Evolutionary conservation across 1,284 basidiomycete genomes (phyloP).

Genomic region (Rhodotorula sp.): DNA sequence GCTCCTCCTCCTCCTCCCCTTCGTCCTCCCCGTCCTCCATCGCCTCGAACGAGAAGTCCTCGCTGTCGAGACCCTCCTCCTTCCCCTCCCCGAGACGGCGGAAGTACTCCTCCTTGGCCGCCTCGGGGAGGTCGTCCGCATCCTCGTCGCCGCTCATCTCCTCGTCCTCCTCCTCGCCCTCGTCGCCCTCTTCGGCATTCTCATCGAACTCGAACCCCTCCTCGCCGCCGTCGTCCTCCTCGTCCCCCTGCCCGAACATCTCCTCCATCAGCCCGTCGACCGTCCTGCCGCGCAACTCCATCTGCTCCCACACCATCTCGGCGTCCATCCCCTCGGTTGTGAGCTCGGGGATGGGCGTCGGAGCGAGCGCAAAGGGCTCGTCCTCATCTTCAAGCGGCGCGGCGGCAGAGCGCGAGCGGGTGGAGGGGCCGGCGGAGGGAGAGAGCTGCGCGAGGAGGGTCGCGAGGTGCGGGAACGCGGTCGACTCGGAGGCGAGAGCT

Average conservation of each 20-base stretch:
- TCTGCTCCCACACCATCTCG: slow-evolving; percentile 90
- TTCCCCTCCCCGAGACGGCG: slow-evolving; percentile 52
- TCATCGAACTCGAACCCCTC: slow-evolving; percentile 44
- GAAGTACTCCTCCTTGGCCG: slow-evolving; percentile 55
- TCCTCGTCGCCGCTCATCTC: slow-evolving; percentile 52
- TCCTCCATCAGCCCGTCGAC: slow-evolving; percentile 56
- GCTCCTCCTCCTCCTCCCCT: slow-evolving; percentile 37
- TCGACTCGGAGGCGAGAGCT: slow-evolving; percentile 60
- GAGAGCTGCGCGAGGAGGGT: slow-evolving; percentile 68
- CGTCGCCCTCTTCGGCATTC: slow-evolving; percentile 40
- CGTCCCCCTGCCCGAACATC: slow-evolving; percentile 58
- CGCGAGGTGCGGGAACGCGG: slow-evolving; percentile 66
- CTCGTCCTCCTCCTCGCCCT: slow-evolving; percentile 28
- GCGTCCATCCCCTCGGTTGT: slow-evolving; percentile 73
- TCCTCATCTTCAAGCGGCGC: slow-evolving; percentile 56
- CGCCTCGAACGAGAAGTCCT: slow-evolving; percentile 56
- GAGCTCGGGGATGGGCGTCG: slow-evolving; percentile 73
- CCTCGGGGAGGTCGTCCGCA: background rate
- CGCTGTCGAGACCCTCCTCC: slow-evolving; percentile 37
- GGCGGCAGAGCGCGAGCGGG: slow-evolving; percentile 63
- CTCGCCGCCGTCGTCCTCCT: slow-evolving; percentile 45
- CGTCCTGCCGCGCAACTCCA: slow-evolving; percentile 68
- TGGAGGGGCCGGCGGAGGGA: slow-evolving; percentile 59
- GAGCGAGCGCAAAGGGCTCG: slow-evolving; percentile 49
- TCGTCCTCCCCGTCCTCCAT: slow-evolving; percentile 41